Conservation (phyloP, 2,329 filamentous ascomycete species). For the Trichoderma pleuroti region DNA sequence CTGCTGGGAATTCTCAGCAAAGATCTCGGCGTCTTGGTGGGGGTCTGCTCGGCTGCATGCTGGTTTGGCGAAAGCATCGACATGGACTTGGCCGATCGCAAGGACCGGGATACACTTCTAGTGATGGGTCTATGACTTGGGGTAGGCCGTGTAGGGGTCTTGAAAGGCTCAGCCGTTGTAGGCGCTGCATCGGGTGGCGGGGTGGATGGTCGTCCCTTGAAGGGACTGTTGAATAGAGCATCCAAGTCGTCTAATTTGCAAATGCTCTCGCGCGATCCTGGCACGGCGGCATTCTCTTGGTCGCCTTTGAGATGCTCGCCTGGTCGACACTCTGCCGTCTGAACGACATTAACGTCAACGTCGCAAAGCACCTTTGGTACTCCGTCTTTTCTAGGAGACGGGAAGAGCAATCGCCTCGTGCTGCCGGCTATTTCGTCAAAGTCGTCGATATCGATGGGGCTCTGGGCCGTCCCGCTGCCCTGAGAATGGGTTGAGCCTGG, state of each 20-base stretch:
- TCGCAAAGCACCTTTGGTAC: conserved; percentile 60
- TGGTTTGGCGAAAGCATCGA: conserved; percentile 45
- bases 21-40: conserved; percentile 42
- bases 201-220: conserved; percentile 44
- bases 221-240: conserved; percentile 62
- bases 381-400: conserved; percentile 67
- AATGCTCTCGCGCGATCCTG: conserved; percentile 20
- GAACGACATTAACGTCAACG: conserved; percentile 50
- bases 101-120: conserved; percentile 56
- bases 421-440: conserved; percentile 47
- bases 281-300: conserved; percentile 51
- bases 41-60: conserved; percentile 45
- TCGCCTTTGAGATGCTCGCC: conserved; percentile 35
- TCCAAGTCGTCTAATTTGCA: conserved; percentile 53
- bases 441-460: conserved; percentile 51
- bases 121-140: conserved; percentile 60
- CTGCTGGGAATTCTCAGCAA: conserved; percentile 29
- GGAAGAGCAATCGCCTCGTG: conserved; percentile 71
- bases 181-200: conserved; percentile 47
- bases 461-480: conserved; percentile 53
- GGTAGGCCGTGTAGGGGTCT: conserved; percentile 61
- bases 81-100: conserved; percentile 44
- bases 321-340: conserved; percentile 39
- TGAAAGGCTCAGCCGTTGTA: conserved; percentile 47
- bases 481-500: conserved; percentile 51